phyloP scores from a whole-genome alignment of 1,284 basidiomycete species.

The Fistulinella cinereoalba region DNA sequence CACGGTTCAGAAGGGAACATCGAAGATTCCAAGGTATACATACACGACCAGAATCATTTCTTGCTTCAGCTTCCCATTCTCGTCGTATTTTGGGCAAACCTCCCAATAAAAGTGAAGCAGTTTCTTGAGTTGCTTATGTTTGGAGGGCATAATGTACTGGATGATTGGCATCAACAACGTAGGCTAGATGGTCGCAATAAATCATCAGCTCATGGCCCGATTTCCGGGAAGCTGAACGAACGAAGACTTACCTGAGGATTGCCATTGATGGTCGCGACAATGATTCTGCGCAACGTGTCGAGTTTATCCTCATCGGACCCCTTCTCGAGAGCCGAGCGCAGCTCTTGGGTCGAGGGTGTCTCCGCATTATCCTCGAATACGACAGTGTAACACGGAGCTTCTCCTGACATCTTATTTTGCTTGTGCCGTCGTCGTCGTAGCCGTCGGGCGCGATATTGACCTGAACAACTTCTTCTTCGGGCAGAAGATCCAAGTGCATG shows the following conservation, averaged over 20 bases:
- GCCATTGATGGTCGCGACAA: constrained; percentile 94
- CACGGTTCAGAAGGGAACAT: constrained; percentile 8
- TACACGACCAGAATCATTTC: constrained; percentile 99
- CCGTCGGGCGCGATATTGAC: constrained; percentile 7
- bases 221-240: constrained; percentile 1
- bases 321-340: constrained; percentile 88
- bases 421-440: constrained; percentile 12
- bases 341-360: constrained; percentile 78
- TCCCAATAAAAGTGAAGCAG: constrained; percentile 99
- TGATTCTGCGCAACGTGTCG: constrained; percentile 95
- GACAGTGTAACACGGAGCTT: constrained; percentile 79
- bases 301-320: constrained; percentile 97
- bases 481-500: constrained; percentile 1
- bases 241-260: constrained; percentile 65
- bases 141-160: constrained; percentile 86
- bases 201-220: constrained; percentile 5
- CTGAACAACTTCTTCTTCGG: neutral
- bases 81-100: constrained; percentile 97
- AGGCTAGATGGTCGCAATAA: constrained; percentile 51
- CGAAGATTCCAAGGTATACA: constrained; percentile 17
- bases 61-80: constrained; percentile 96
- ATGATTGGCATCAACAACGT: constrained; percentile 96
- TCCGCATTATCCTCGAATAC: constrained; percentile 79
- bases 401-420: constrained; percentile 37
- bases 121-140: constrained; percentile 98